Percentiles rank a stretch among this genome's conserved stretches.
These are phyloP conservation scores for Saccharum spontaneum DNA, from an alignment of 176 grass and related monocot species.

Conservation along the genomic window DNA sequence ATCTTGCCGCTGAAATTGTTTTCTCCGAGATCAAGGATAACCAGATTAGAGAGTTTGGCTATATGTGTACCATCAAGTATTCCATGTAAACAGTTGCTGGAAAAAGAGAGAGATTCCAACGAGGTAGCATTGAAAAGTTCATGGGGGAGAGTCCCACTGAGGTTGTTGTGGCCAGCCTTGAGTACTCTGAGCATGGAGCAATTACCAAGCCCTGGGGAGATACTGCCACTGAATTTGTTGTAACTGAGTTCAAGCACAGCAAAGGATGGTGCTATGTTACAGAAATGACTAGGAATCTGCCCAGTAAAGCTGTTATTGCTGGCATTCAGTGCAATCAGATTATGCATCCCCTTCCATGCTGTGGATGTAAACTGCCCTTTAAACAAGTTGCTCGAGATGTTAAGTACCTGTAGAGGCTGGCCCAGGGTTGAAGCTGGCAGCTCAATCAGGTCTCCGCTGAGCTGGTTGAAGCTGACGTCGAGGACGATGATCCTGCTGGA, in stretches of 20 bases:
- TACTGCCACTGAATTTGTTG: slow-evolving; percentile 31
- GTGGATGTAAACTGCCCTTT: slow-evolving; percentile 33
- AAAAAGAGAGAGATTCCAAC: slow-evolving; percentile 31
- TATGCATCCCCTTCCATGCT: slow-evolving; percentile 19
- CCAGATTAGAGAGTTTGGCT: slow-evolving; percentile 28
- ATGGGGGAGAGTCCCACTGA: slow-evolving; percentile 24
- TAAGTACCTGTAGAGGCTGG: slow-evolving; percentile 40
- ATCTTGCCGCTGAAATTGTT: slow-evolving; percentile 19
- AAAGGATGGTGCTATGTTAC: slow-evolving; percentile 2
- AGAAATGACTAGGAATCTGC: slow-evolving; percentile 24
- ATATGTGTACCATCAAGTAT: slow-evolving; percentile 13
- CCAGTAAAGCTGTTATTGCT: slow-evolving; percentile 51
- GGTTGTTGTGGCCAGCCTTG: slow-evolving; percentile 35
- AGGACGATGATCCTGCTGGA: slow-evolving; percentile 28
- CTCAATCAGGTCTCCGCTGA: neutral
- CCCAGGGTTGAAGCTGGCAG: neutral
- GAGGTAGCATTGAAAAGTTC: slow-evolving; percentile 40
- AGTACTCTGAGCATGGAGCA: slow-evolving; percentile 37
- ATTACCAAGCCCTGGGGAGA: slow-evolving; percentile 27
- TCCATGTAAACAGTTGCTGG: slow-evolving; percentile 29
- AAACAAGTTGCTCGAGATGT: slow-evolving; percentile 49
- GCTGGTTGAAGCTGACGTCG: slow-evolving; percentile 43
- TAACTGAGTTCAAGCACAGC: slow-evolving; percentile 18
- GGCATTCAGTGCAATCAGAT: slow-evolving; percentile 30
- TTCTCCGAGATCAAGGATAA: slow-evolving; percentile 31